Evolutionary conservation across 305 asterid species (phyloP).

Genomic region (Fraxinus ornus): DNA sequence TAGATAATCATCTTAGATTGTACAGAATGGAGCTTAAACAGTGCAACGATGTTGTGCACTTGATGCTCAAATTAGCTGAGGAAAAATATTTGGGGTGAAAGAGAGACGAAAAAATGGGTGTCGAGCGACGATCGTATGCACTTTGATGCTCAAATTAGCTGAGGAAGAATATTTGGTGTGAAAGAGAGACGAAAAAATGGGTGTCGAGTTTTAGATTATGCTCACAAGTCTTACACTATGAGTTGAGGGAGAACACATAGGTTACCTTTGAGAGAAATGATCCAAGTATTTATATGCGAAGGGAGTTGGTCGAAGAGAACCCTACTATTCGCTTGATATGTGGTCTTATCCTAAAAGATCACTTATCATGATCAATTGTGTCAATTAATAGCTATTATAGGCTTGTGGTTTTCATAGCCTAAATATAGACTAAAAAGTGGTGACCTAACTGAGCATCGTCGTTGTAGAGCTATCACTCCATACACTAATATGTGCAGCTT

Average conservation of each 20-base stretch:
- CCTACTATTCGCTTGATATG: not conserved
- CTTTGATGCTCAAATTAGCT: too few relatives aligned
- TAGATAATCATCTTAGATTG: not conserved
- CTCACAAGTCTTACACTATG: not conserved
- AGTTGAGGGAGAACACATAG: not conserved
- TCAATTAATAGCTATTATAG: not conserved
- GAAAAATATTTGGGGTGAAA: not conserved
- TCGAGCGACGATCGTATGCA: too few relatives aligned
- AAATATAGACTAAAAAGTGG: too few relatives aligned
- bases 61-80: not conserved
- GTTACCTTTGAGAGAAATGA: not conserved
- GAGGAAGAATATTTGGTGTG: too few relatives aligned
- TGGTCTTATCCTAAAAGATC: not conserved
- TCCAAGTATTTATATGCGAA: not conserved
- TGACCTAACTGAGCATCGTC: not conserved
- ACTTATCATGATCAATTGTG: not conserved
- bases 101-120: not conserved
- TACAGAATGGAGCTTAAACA: not conserved
- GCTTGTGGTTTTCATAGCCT: not conserved
- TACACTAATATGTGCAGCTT: not conserved
- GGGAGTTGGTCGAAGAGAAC: not conserved
- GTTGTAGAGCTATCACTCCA: not conserved
- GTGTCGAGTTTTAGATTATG: too few relatives aligned
- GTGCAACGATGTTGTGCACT: not conserved
- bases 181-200: too few relatives aligned